phyloP scores from a whole-genome alignment of 192 early-diverging fungal genomes.

The Coemansia furcata region DNA sequence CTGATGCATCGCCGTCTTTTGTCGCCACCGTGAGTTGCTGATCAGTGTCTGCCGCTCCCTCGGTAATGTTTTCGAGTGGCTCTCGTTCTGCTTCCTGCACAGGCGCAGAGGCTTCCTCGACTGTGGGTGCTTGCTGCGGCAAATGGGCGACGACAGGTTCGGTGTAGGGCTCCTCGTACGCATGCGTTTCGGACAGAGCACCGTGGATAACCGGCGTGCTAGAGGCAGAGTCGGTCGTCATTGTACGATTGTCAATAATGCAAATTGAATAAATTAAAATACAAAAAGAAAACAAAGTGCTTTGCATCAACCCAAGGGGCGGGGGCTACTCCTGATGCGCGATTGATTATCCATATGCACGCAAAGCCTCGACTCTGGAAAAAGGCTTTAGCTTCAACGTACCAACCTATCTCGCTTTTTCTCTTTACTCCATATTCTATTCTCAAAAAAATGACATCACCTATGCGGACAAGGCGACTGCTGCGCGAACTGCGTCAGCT shows the following conservation, averaged over 20 bases:
- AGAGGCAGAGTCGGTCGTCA: neutral
- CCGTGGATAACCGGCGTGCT: neutral
- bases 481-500: slow-evolving; percentile 44
- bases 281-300: neutral
- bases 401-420: neutral
- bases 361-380: neutral
- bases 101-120: neutral
- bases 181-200: neutral
- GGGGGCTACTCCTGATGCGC: neutral
- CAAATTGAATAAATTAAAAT: neutral
- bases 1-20: slow-evolving; percentile 9
- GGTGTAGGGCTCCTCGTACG: neutral
- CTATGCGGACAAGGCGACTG: slow-evolving; percentile 36
- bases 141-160: neutral
- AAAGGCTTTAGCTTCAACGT: neutral
- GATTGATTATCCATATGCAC: neutral
- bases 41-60: neutral
- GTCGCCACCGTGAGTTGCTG: neutral
- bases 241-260: neutral
- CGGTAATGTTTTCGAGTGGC: neutral
- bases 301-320: too few species aligned
- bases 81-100: neutral
- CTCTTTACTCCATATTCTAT: neutral
- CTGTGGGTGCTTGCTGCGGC: neutral
- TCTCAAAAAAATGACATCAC: slow-evolving; percentile 6